phyloP scores from a whole-genome alignment of 768 basidiomycete species.

The Leucogyrophana mollusca region DNA sequence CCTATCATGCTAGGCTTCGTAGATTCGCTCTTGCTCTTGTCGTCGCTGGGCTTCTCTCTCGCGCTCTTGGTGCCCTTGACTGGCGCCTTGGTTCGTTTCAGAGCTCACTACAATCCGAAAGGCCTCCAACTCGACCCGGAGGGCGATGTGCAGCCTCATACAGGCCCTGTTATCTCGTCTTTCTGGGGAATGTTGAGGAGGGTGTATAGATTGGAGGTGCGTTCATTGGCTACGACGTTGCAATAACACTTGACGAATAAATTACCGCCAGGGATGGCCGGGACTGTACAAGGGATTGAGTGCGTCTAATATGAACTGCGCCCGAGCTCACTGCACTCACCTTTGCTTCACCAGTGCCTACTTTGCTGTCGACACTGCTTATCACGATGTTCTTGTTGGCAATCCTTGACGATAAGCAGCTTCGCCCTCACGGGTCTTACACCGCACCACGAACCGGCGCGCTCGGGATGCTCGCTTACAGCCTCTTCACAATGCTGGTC shows the following conservation, averaged over 20 bases:
- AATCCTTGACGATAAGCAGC: constrained; percentile 55
- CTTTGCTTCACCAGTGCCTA: constrained; percentile 43
- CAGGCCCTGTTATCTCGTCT: constrained; percentile 73
- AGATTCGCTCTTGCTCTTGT: constrained; percentile 40
- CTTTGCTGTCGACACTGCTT: constrained; percentile 45
- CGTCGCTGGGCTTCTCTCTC: constrained; percentile 52
- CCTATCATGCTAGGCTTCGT: constrained; percentile 32
- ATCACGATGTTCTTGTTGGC: constrained; percentile 58
- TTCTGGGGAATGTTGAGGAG: constrained; percentile 74
- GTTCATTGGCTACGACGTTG: constrained; percentile 11
- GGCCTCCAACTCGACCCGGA: constrained; percentile 79
- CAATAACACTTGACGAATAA: constrained; percentile 2
- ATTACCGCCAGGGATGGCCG: constrained; percentile 49
- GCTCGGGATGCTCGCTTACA: constrained; percentile 63
- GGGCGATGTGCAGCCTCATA: constrained; percentile 72
- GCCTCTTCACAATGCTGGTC: constrained; percentile 62
- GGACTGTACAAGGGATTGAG: constrained; percentile 84
- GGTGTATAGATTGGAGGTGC: constrained; percentile 71
- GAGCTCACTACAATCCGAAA: constrained; percentile 86
- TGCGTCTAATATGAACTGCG: constrained; percentile 24
- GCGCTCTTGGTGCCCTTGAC: constrained; percentile 59
- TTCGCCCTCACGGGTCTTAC: constrained; percentile 60
- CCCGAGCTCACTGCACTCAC: constrained; percentile 38
- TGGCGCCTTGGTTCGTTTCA: constrained; percentile 71
- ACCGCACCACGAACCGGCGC: constrained; percentile 60